A percentile compares a stretch with the other conserved stretches of the same genome.
phyloP scores from a whole-genome alignment of 2,329 filamentous ascomycete genomes.

The Botrytis byssoidea region DNA sequence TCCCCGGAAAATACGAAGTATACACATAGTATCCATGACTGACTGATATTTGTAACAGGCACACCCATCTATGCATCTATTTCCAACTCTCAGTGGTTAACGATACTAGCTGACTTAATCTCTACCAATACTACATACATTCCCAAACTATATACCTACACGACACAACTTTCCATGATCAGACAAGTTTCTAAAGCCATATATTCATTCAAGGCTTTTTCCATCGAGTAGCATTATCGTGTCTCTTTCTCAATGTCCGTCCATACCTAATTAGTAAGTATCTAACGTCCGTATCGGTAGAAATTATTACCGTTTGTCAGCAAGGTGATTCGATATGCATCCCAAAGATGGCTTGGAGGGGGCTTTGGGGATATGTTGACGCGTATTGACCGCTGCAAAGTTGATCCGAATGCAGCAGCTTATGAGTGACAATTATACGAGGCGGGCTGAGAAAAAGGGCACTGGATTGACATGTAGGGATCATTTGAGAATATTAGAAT shows the following conservation, averaged over 20 bases:
- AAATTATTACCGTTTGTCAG: neutral
- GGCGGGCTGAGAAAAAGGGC: neutral
- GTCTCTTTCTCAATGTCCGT: neutral
- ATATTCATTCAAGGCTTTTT: neutral
- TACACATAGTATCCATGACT: neutral
- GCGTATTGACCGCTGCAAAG: neutral
- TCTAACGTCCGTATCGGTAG: neutral
- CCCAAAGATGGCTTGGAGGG: neutral
- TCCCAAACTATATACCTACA: neutral
- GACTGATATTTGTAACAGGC: neutral
- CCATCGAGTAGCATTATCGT: neutral
- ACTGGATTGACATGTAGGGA: neutral
- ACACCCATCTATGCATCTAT: neutral
- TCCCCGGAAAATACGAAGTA: neutral
- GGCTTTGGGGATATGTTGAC: neutral
- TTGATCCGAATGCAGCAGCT: neutral
- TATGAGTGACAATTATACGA: no score
- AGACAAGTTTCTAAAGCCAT: neutral
- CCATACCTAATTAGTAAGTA: no score
- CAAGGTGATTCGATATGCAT: neutral
- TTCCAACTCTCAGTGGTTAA: neutral
- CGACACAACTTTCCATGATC: neutral
- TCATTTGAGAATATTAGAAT: neutral
- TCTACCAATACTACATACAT: neutral
- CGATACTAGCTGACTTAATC: neutral